Evolutionary conservation across 768 basidiomycete genomes (phyloP).

Genomic region (Leccinum imitatum): DNA sequence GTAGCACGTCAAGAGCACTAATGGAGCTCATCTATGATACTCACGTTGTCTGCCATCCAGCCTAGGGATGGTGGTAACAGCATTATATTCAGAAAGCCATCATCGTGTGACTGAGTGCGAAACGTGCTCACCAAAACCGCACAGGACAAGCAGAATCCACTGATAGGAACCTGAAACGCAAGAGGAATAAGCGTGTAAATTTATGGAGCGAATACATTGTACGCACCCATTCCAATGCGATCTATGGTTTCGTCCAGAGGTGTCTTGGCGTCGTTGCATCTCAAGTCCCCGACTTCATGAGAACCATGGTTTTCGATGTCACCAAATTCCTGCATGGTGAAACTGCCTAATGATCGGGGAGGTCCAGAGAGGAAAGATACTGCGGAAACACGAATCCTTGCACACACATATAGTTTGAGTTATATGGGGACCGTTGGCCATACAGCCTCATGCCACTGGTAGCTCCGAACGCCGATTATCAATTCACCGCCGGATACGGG

Average conservation of each 20-base stretch:
- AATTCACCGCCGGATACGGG: no score
- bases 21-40: conserved; percentile 13
- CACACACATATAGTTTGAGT: no score
- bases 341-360: not conserved
- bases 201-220: not conserved
- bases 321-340: not conserved
- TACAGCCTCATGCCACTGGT: no score
- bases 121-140: conserved; percentile 75
- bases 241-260: conserved; percentile 86
- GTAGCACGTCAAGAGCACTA: conserved; percentile 27
- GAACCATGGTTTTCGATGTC: conserved; percentile 22
- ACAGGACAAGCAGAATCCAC: conserved; percentile 78
- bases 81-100: not conserved
- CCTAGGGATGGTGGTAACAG: conserved; percentile 42
- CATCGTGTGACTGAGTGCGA: not conserved
- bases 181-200: not conserved
- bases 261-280: conserved; percentile 45
- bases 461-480: no score
- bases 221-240: conserved; percentile 81
- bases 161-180: conserved; percentile 60
- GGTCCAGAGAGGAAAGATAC: not conserved
- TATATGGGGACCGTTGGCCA: no score
- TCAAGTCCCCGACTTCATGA: conserved; percentile 26
- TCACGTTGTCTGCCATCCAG: conserved; percentile 92
- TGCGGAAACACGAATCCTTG: not conserved